Conservation (phyloP, 2,329 filamentous ascomycete genomes). For the Penicillium sp. region DNA sequence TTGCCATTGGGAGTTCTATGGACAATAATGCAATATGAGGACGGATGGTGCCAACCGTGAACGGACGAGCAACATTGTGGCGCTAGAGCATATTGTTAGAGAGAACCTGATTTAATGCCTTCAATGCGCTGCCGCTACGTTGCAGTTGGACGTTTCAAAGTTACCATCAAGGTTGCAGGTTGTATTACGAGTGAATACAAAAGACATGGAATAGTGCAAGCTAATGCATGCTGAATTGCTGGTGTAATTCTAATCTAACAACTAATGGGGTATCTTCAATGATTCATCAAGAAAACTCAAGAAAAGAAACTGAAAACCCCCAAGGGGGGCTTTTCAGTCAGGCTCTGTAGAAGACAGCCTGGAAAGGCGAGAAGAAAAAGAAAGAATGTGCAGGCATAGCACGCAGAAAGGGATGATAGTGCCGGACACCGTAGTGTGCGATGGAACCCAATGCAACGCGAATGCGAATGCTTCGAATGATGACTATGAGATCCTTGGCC, state of each 20-base stretch:
- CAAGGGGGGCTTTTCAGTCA: constrained; percentile 8
- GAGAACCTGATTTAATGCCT: not conserved
- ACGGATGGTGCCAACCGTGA: not conserved
- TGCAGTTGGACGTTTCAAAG: not conserved
- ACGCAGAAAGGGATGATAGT: not conserved
- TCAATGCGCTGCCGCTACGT: not conserved
- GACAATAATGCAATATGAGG: not conserved
- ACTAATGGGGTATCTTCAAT: constrained; percentile 13
- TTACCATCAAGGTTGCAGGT: not conserved
- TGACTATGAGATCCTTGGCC: not conserved
- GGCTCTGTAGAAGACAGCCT: not conserved
- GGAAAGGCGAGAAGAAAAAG: not conserved
- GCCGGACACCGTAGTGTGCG: not conserved
- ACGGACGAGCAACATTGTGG: not conserved
- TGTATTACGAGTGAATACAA: no score
- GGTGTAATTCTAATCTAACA: not conserved
- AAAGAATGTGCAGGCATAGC: not conserved
- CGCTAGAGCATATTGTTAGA: not conserved
- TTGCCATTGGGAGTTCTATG: not conserved
- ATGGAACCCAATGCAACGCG: not conserved
- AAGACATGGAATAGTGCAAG: not conserved
- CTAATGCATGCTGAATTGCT: not conserved
- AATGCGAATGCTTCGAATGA: not conserved
- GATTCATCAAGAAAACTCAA: not conserved
- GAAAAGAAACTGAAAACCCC: constrained; percentile 1